Percentiles rank a stretch among this genome's conserved stretches.
Conservation (phyloP, 2,329 filamentous ascomycete species). For the Cercospora sp. region DNA sequence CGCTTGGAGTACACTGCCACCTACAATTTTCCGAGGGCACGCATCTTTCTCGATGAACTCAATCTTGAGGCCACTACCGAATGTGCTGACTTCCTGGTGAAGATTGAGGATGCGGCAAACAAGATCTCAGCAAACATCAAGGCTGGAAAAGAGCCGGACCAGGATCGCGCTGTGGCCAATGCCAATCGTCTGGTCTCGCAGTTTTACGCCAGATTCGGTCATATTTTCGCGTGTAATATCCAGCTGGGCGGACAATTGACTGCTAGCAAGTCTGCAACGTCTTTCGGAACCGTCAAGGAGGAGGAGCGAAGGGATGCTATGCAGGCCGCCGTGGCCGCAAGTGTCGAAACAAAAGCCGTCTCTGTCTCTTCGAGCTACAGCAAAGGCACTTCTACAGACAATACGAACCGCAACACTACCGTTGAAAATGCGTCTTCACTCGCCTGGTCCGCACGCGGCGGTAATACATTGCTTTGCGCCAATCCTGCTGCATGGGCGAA, state of each 20-base stretch:
- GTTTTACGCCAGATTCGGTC: background rate
- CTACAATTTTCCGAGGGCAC: background rate
- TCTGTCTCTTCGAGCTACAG: background rate
- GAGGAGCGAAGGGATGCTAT: background rate
- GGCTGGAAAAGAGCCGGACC: background rate
- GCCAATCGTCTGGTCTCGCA: background rate
- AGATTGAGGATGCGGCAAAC: background rate
- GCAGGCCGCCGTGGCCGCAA: background rate
- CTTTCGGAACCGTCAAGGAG: background rate
- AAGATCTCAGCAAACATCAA: background rate
- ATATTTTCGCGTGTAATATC: background rate
- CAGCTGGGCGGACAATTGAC: conserved; percentile 4
- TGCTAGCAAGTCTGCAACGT: background rate
- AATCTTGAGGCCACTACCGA: background rate
- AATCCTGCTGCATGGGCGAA: background rate
- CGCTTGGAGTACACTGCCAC: background rate
- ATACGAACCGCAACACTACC: background rate
- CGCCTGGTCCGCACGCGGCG: background rate
- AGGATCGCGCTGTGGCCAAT: background rate
- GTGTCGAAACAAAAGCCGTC: background rate
- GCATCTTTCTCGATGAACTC: background rate
- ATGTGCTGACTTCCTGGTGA: background rate
- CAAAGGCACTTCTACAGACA: background rate
- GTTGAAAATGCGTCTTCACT: background rate
- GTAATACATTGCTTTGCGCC: background rate